Percentiles rank a stretch among this genome's conserved stretches.
Conservation (phyloP, 495 filamentous ascomycete genomes). For the Pseudevernia furfuracea region DNA sequence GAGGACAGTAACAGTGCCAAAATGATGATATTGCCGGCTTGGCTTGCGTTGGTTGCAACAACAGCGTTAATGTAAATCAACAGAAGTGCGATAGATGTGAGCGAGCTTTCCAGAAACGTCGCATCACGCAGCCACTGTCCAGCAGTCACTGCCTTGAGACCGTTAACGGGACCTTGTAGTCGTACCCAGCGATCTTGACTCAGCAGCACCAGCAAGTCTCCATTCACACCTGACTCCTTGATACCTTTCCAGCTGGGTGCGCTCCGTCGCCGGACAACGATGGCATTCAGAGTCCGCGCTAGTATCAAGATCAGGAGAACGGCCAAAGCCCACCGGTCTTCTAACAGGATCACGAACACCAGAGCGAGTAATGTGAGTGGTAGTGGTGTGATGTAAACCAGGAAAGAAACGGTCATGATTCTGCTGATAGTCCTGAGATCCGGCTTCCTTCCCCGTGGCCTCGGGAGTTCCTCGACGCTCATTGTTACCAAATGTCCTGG, state of each 20-base stretch:
- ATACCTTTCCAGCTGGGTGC: slow-evolving; percentile 33
- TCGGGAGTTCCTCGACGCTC: slow-evolving; percentile 27
- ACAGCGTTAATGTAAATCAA: slow-evolving; percentile 48
- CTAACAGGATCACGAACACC: slow-evolving; percentile 27
- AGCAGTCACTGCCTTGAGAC: slow-evolving; percentile 51
- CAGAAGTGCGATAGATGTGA: slow-evolving; percentile 42
- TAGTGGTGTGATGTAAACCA: slow-evolving; percentile 32
- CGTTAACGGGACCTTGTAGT: slow-evolving; percentile 45
- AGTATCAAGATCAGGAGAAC: slow-evolving; percentile 41
- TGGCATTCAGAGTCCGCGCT: slow-evolving; percentile 45
- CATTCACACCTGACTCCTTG: slow-evolving; percentile 31
- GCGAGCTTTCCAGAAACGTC: slow-evolving; percentile 42
- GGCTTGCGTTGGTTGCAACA: slow-evolving; percentile 43
- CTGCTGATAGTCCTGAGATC: background rate
- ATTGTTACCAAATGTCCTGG: slow-evolving; percentile 42
- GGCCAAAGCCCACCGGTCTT: slow-evolving; percentile 47
- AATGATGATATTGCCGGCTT: slow-evolving; percentile 42
- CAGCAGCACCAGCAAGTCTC: slow-evolving; percentile 37
- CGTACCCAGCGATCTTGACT: slow-evolving; percentile 41
- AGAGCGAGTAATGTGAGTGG: slow-evolving; percentile 32
- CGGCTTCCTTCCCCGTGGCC: background rate
- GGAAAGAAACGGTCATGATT: background rate
- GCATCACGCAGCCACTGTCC: slow-evolving; percentile 48
- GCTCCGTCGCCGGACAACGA: slow-evolving; percentile 44
- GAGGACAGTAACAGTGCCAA: slow-evolving; percentile 42